Percentiles rank a stretch among this genome's conserved stretches.
Evolutionary conservation across 1,284 basidiomycete species (phyloP).

Genomic region (Marasmius tenuissimus): DNA sequence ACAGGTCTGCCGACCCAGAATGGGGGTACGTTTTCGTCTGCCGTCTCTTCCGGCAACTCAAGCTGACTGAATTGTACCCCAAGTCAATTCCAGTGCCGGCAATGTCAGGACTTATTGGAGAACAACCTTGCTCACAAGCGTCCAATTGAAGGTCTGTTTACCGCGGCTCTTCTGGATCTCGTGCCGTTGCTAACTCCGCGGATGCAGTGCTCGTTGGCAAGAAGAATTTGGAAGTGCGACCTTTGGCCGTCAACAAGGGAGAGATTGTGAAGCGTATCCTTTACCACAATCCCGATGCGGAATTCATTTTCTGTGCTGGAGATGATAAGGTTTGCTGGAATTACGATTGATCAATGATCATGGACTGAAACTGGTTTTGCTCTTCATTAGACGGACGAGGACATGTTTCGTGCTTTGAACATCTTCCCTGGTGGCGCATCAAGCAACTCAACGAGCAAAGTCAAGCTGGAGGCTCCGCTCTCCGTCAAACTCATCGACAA

Average conservation of each 20-base stretch:
- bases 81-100: conserved; percentile 89
- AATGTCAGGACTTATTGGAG: conserved; percentile 95
- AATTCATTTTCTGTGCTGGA: conserved; percentile 96
- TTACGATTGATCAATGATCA: not conserved
- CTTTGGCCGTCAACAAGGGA: conserved; percentile 95
- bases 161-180: not conserved
- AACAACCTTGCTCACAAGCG: conserved; percentile 87
- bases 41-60: not conserved
- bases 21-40: conserved; percentile 71
- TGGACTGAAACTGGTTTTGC: not conserved
- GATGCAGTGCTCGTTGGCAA: conserved; percentile 85
- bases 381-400: conserved; percentile 76
- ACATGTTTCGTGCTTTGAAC: conserved; percentile 91
- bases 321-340: conserved; percentile 83
- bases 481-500: conserved; percentile 63
- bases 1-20: conserved; percentile 90
- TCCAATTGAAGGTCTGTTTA: conserved; percentile 76
- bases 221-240: conserved; percentile 97
- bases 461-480: conserved; percentile 72
- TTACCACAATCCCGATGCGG: conserved; percentile 89
- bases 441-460: conserved; percentile 27
- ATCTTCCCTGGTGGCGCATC: conserved; percentile 43
- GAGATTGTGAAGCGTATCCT: conserved; percentile 96
- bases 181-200: conserved; percentile 28
- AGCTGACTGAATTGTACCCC: conserved; percentile 11